Evolutionary conservation across 164 flowering plant genomes (phyloP).

Genomic region (Berberis thunbergii): DNA sequence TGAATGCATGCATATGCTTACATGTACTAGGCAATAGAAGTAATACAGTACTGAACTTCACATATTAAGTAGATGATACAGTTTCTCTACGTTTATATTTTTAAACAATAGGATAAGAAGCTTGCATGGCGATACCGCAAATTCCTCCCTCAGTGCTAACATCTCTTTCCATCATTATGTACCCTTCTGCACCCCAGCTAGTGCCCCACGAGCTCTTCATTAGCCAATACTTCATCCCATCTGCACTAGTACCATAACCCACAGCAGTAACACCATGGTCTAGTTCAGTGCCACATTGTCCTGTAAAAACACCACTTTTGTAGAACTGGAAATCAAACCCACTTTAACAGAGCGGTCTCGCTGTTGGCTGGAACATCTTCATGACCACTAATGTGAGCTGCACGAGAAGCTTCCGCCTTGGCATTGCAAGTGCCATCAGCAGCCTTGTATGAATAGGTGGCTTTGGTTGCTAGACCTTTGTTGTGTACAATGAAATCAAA

Average conservation of each 20-base stretch:
- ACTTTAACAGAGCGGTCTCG: not conserved
- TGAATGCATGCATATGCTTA: too few relatives aligned
- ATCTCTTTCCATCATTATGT: too few relatives aligned
- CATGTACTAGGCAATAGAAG: too few relatives aligned
- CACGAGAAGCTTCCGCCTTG: not conserved
- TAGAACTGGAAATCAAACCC: not conserved
- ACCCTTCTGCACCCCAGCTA: too few relatives aligned
- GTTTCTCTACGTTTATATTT: too few relatives aligned
- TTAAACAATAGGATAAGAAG: too few relatives aligned
- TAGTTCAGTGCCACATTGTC: not conserved
- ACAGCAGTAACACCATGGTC: slow-evolving; percentile 1
- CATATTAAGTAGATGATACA: too few relatives aligned
- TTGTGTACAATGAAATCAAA: not conserved
- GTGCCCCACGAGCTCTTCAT: not conserved
- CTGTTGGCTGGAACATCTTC: slow-evolving; percentile 2
- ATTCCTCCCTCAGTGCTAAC: too few relatives aligned
- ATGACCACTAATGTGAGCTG: not conserved
- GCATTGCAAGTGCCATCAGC: not conserved
- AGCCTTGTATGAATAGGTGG: not conserved
- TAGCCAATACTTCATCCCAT: not conserved
- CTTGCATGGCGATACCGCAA: too few relatives aligned
- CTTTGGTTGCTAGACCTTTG: not conserved
- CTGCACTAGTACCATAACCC: not conserved
- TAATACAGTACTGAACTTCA: too few relatives aligned
- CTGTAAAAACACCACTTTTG: not conserved